These are phyloP conservation scores for Ophiocordyceps unilateralis DNA, from an alignment of 2,329 filamentous ascomycete genomes.

Conservation along the genomic window DNA sequence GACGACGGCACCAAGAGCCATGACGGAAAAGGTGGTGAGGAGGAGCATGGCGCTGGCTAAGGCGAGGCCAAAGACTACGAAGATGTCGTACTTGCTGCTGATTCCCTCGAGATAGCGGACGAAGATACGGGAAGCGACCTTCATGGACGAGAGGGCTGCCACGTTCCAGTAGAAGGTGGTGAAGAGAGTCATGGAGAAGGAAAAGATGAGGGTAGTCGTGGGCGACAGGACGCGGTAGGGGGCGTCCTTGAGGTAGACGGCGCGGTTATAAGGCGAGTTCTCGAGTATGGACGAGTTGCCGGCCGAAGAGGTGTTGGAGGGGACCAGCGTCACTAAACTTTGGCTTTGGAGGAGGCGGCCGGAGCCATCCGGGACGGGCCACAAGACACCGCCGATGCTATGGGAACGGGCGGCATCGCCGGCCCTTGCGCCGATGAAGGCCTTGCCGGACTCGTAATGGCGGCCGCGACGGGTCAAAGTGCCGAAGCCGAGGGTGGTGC, in stretches of 20 bases:
- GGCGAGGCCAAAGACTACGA: conserved; percentile 24
- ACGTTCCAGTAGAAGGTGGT: conserved; percentile 33
- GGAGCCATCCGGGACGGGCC: neutral
- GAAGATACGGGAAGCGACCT: conserved; percentile 22
- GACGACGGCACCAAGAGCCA: conserved; percentile 26
- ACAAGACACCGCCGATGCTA: neutral
- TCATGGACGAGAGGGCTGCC: conserved; percentile 27
- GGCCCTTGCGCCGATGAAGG: conserved; percentile 34
- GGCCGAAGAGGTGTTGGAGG: neutral
- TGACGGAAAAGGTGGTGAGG: conserved; percentile 24
- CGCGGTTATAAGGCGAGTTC: conserved; percentile 31
- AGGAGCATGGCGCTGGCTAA: conserved; percentile 8
- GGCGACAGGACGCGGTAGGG: conserved; percentile 31
- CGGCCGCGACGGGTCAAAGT: conserved; percentile 28
- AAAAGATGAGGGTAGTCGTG: conserved; percentile 30
- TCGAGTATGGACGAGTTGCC: neutral
- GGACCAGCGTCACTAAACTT: no score
- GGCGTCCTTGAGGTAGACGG: conserved; percentile 32
- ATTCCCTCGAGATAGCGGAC: conserved; percentile 7
- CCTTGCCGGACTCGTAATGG: conserved; percentile 24
- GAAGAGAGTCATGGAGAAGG: conserved; percentile 25
- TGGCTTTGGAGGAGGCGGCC: neutral
- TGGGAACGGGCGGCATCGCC: conserved; percentile 20
- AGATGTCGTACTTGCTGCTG: conserved; percentile 11
- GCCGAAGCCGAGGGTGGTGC: conserved; percentile 34